Base-by-base conservation (phyloP, 2,329 filamentous ascomycete genomes). In the Chaetomium strumarium region DNA sequence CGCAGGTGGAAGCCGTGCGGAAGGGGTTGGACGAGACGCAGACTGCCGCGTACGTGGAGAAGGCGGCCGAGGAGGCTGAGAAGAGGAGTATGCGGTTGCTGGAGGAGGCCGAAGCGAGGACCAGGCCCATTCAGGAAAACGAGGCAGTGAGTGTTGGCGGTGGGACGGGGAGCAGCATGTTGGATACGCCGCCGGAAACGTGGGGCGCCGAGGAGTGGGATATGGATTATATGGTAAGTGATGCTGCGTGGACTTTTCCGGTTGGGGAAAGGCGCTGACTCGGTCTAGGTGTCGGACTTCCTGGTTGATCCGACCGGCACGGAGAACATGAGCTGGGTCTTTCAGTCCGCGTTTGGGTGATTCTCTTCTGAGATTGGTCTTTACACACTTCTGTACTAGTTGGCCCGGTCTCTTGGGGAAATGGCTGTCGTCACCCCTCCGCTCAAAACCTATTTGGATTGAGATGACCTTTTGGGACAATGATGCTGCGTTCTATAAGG, bases 1-100 rank as follows among this genome's bases (percentile, higher is more conserved):
- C 70, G 0, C 70, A 79, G 40, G 65, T 80, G 0, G 66, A 75
- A 3, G 72, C 66, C 0, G 62, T 77, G 1, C 62, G 68, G 53
- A 61, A 59, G 3, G 71, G 74, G 0, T 11, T 70, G 0, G 53
- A 54, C 0, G 66, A 66, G 6, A 62, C 71, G 0, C 68, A 74
- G 7, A 33, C 74, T 1, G 46, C 67, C 0, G 38, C 58, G 2
- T 31, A 64, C 0, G 57, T 78, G 3, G 38, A 76, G 1, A 64
- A 66, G 10, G 67, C 71, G 2, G 71, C 69, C 0, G 61, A 61
- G 46, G 56, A 60, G 11, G 49, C 60, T 20, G 58, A 56, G 48
- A 54, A 57, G 24, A 45, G 10, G 49, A 63, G 63, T 43, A 44
- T 65, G 52, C 43, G 53, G 17, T 38, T 67, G 16, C 53, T 68